phyloP scores from a whole-genome alignment of 2,329 filamentous ascomycete species.

The Xylariaceae sp. region DNA sequence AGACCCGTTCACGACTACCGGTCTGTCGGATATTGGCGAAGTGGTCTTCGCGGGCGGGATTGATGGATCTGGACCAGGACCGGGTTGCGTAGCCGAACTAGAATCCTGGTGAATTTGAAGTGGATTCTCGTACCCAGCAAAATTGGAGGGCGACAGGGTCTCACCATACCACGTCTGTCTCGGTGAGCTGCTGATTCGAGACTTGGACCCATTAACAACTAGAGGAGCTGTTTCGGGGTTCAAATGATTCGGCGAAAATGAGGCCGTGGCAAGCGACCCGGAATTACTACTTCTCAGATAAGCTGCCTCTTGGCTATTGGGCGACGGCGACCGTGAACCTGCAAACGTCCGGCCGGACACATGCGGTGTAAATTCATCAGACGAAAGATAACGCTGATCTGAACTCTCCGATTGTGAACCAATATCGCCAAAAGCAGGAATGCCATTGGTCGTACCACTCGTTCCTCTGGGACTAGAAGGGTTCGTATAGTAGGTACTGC shows the following conservation, averaged over 20 bases:
- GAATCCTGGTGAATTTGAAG: conserved; percentile 34
- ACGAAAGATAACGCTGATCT: conserved; percentile 44
- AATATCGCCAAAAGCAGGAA: conserved; percentile 45
- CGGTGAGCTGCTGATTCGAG: conserved; percentile 28
- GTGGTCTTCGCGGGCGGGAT: conserved; percentile 22
- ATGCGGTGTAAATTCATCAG: conserved; percentile 49
- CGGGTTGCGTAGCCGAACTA: conserved; percentile 23
- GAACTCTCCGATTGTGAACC: conserved; percentile 34
- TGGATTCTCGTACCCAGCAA: conserved; percentile 34
- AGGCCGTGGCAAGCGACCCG: conserved; percentile 37
- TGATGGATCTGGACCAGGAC: conserved; percentile 20
- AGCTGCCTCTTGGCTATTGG: conserved; percentile 43
- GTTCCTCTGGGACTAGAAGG: conserved; percentile 25
- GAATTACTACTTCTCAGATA: conserved; percentile 30
- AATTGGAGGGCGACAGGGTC: conserved; percentile 24
- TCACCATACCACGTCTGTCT: conserved; percentile 30
- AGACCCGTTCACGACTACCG: conserved; percentile 43
- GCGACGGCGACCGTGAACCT: conserved; percentile 51
- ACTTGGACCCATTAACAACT: conserved; percentile 39
- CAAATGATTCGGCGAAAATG: conserved; percentile 36
- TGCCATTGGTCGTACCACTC: conserved; percentile 34
- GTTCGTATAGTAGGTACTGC: conserved; percentile 37
- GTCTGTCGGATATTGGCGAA: conserved; percentile 36
- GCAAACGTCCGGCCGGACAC: conserved; percentile 52
- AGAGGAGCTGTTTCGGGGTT: conserved; percentile 33